Percentiles rank a stretch among this genome's conserved stretches.
Evolutionary conservation across 108 stramenopile species (phyloP).

Genomic region (Bacterosira constricta): DNA sequence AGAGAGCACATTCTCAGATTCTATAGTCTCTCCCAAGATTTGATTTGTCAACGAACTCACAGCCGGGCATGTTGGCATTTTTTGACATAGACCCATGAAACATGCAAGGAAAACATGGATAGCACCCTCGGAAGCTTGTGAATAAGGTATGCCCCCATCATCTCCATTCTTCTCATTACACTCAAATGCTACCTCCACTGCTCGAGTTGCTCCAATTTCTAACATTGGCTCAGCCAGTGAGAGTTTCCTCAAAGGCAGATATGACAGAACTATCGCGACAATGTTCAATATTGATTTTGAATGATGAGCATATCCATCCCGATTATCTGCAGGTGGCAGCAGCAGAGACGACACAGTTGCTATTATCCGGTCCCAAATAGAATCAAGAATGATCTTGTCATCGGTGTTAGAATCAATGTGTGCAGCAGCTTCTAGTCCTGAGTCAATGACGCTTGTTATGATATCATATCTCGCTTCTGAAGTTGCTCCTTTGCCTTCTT

Average conservation of each 20-base stretch:
- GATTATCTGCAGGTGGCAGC: slow-evolving; percentile 22
- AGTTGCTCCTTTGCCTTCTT: slow-evolving; percentile 6
- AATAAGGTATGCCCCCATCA: slow-evolving; percentile 26
- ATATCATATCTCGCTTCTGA: slow-evolving; percentile 48
- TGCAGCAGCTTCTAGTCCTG: slow-evolving; percentile 50
- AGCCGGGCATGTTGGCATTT: slow-evolving; percentile 45
- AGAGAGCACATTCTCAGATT: slow-evolving; percentile 14
- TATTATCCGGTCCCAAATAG: slow-evolving; percentile 44
- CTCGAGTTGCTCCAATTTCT: slow-evolving; percentile 40
- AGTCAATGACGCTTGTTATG: slow-evolving; percentile 54
- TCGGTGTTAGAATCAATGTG: slow-evolving; percentile 28
- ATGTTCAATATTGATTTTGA: slow-evolving; percentile 46
- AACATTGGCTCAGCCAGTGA: slow-evolving; percentile 30
- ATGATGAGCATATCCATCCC: slow-evolving; percentile 37
- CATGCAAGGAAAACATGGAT: slow-evolving; percentile 60
- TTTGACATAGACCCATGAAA: slow-evolving; percentile 58
- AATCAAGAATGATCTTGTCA: slow-evolving; percentile 26
- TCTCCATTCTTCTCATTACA: slow-evolving; percentile 1
- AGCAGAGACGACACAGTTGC: slow-evolving; percentile 30
- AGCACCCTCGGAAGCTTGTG: slow-evolving; percentile 33
- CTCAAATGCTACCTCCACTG: slow-evolving; percentile 42
- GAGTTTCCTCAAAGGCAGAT: slow-evolving; percentile 33
- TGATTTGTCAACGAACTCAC: slow-evolving; percentile 47
- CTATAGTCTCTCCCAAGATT: slow-evolving; percentile 45
- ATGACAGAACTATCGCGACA: slow-evolving; percentile 35